Base-by-base conservation (phyloP, 208 protist species). In the Leishmania aethiopica region DNA sequence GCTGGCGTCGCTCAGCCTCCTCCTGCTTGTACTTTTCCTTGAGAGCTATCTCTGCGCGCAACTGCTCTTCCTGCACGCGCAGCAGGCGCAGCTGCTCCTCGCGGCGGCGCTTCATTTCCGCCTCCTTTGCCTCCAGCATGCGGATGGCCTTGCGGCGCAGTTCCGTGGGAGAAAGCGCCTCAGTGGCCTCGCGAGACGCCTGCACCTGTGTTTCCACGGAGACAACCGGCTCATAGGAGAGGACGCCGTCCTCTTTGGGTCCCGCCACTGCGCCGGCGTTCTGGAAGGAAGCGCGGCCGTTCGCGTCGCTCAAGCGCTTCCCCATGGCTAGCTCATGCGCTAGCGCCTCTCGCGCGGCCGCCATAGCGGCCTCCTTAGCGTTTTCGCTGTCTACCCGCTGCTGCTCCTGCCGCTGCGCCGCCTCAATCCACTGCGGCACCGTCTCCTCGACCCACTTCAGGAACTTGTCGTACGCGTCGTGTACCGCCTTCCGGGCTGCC, bases 101-200 rank as follows among this genome's bases (percentile, higher is more conserved):
- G 17, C 90, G 82, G 35, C 86, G 84, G 13, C 60, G 79, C 60
- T 85, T 86, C 70, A 92, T 83, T 64, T 81, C 78, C 22, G 80
- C 82, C 81, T 97, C 88, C 78, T 97, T 90, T 13, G 85, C 84
- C 82, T 93, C 91, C 15, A 96, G 90, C 90, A 97, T 92, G 35
- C 78, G 80, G 73, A 96, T 97, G 15, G 92, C 92, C 75, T 93
- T 90, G 22, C 69, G 88, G 3, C 94, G 88, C 75, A 95, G 80
- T 73, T 75, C 69, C n/a, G 74, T 84, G n/a, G 83, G 35, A 25
- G 51, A 62, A n/a, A 81, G 78, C 17, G 1, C n/a, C 69, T 77
- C 77, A 7, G 66, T 45, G 15, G 59, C 35, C 45, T 83, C 74
- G 19, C 55, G 15, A 25, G 70, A 59, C 19, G 37, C 78, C 28